Conservation (phyloP, 2,329 filamentous ascomycete genomes). For the Colletotrichum scovillei region DNA sequence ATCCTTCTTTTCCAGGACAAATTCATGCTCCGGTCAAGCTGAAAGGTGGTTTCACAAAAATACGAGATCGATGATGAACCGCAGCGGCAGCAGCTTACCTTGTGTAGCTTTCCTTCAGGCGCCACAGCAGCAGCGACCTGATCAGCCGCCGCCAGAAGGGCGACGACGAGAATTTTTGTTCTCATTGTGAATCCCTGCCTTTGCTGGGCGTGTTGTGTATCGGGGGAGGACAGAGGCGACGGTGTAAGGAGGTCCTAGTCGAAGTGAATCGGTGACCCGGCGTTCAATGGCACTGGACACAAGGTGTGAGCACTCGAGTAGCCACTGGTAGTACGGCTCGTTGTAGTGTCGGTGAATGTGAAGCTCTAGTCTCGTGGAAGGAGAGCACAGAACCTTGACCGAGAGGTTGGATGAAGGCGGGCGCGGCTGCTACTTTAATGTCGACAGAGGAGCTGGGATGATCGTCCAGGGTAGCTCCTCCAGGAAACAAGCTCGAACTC, state of each 20-base stretch:
- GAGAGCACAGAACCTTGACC: background rate
- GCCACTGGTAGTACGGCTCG: background rate
- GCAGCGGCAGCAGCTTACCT: conserved; percentile 23
- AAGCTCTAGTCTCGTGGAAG: conserved; percentile 1
- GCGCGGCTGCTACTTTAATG: conserved; percentile 22
- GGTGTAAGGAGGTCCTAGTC: background rate
- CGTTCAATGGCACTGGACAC: background rate
- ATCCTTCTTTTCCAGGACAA: background rate
- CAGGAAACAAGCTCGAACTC: background rate
- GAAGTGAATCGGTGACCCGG: background rate
- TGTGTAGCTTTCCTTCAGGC: conserved; percentile 15
- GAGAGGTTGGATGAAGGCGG: background rate
- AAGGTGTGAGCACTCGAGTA: background rate
- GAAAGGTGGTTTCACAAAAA: background rate
- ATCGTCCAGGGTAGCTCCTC: conserved; percentile 10
- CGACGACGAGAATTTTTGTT: conserved; percentile 23
- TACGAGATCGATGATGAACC: background rate
- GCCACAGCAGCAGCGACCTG: conserved; percentile 10
- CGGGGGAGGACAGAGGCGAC: background rate
- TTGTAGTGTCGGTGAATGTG: background rate
- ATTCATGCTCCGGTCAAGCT: background rate
- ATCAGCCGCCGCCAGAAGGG: conserved; percentile 24
- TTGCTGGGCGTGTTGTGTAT: background rate
- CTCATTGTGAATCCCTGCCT: conserved; percentile 11
- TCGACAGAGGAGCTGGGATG: conserved; percentile 14